Percentiles rank a stretch among this genome's conserved stretches.
phyloP scores from a whole-genome alignment of 2,329 filamentous ascomycete species.

The Penicillium verrucosum region DNA sequence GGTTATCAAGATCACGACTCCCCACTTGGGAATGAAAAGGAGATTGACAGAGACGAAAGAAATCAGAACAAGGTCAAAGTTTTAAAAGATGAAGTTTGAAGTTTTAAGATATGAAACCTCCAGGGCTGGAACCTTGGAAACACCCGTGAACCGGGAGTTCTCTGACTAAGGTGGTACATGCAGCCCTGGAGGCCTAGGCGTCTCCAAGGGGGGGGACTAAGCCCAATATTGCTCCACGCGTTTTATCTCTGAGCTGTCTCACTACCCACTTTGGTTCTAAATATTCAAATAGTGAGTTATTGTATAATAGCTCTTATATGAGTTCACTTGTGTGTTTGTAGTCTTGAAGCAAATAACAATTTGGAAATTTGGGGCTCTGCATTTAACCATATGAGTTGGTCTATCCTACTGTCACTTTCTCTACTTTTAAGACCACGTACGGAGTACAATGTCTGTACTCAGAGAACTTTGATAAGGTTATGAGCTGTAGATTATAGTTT shows the following conservation, averaged over 20 bases:
- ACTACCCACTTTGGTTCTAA: neutral
- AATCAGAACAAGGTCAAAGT: neutral
- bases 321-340: neutral
- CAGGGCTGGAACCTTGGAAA: neutral
- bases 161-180: conserved; percentile 8
- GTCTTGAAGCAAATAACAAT: neutral
- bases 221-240: neutral
- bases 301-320: neutral
- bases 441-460: neutral
- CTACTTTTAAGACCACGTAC: neutral
- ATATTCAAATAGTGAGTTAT: neutral
- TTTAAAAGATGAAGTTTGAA: neutral
- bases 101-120: neutral
- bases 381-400: neutral
- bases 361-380: neutral
- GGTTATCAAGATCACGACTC: conserved; percentile 12
- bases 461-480: neutral
- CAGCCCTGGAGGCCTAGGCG: neutral
- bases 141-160: neutral
- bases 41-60: neutral
- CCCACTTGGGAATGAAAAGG: neutral
- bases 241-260: neutral
- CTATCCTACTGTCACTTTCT: neutral
- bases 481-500: neutral
- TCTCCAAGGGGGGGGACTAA: conserved; percentile 10